Base-by-base conservation (phyloP, 2,329 filamentous ascomycete species). In the Zymoseptoria tritici region DNA sequence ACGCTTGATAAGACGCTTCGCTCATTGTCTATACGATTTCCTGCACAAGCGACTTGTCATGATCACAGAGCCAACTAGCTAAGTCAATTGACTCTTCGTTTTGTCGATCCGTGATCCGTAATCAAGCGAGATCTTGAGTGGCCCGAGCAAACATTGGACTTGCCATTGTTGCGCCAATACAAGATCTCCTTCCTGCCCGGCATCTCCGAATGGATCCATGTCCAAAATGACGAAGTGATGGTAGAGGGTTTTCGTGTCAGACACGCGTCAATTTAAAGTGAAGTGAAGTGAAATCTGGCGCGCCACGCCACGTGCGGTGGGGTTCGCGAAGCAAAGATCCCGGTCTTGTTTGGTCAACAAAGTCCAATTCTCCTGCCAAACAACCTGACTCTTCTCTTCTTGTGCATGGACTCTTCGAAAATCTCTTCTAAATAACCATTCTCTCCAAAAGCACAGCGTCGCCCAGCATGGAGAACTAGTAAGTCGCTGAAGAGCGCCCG, bases 391-490 rank as follows among this genome's bases (percentile, higher is more conserved):
- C 36, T 46, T 46, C 36, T 46, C 36, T 46, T 46, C 13, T 46
- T n/a, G 13, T 6, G 13, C 2, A 46, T 46, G 36, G 36, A 46
- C 36, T n/a, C 16, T 46, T 46, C 36, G 16, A 46, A 46, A 16
- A 46, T 46, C 36, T n/a, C 16, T 46, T 46, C 13, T 16, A 16
- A 13, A 7, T 4, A n/a, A n/a, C 13, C 11, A 46, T 11, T 11
- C 3, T n/a, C 36, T 46, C 36, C 36, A 11, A 46, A 6, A n/a
- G 36, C 6, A 46, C 13, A 46, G 3, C 36, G 36, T 46, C 36
- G 36, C 36, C 54, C 60, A 56, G 55, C 67, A 96, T 96, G 91
- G 91, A 96, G 42, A 57, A 53, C 52, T 53, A 53, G 22, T 29
- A 53, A 29, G 52, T 53, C 21, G 21, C 52, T 53, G 52, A 53